Base-by-base conservation (phyloP, 208 protist species). In the Blastocrithidia nonstop region DNA sequence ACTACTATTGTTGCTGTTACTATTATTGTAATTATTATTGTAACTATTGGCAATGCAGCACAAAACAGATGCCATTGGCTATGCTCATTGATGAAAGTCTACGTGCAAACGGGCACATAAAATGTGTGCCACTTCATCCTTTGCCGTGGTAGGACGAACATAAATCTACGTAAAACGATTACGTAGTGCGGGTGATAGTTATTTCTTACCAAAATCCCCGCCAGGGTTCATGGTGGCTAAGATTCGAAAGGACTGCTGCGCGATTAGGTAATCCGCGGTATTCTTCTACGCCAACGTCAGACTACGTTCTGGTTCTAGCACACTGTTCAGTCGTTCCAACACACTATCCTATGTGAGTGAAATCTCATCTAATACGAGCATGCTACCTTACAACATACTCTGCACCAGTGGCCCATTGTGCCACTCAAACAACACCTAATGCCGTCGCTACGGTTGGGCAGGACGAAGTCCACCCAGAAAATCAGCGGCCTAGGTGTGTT, bases 151-250 rank as follows among this genome's bases (percentile, higher is more conserved):
- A 16, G 77, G 60, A 6, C 95, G 88, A 3, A 99, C 96, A 85
- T 98, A 99, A 19, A 99, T 93, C 61, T 99, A 98, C 0, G 98
- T 99, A 55, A 99, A 99, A 52, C 98, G 77, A 55, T 99, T 99
- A 43, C 98, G 73, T 21, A 99, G 77, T 33, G 98, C 98, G 11
- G 98, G 98, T 6, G 96, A 99, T 6, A 99, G 70, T 71, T 99
- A 98, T 66, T 98, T 98, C 71, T 99, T 99, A 35, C 99, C 99
- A 90, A 99, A 99, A 64, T 99, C 98, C 19, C 98, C 98, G 35
- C 97, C 97, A 6, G 98, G 98, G 68, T 99, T 99, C 98, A 99
- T 99, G 6, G 98, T 99, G 15, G 98, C 98, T 49, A 99, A 48
- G 9, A 99, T 76, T 36, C 88, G 63, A 59, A 99, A 99, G 8